These are phyloP conservation scores for Leishmania turanica DNA, from an alignment of 208 protist species.

Conservation along the genomic window DNA sequence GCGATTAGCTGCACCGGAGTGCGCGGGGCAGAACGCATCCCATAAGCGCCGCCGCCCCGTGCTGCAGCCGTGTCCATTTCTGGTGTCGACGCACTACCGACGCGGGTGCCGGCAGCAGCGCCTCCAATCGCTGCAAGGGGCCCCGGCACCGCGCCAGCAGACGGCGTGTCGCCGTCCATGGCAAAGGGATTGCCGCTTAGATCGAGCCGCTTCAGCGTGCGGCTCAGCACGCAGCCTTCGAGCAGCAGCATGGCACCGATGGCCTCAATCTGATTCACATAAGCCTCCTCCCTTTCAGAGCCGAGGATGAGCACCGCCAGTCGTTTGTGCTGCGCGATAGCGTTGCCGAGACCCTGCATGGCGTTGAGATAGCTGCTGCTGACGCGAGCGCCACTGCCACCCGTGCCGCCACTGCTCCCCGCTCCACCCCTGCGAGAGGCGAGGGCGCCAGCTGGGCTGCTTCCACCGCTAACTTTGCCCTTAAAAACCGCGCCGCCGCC, in stretches of 20 bases:
- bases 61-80: background rate
- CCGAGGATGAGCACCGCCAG: constrained; percentile 81
- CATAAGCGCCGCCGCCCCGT: constrained; percentile 1
- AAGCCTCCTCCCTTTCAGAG: constrained; percentile 57
- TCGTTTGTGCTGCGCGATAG: constrained; percentile 68
- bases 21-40: constrained; percentile 8
- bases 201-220: constrained; percentile 70
- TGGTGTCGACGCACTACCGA: background rate
- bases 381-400: constrained; percentile 1
- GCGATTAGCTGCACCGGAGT: constrained; percentile 70
- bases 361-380: constrained; percentile 39
- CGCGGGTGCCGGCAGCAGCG: constrained; percentile 1
- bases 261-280: constrained; percentile 76
- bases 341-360: constrained; percentile 58
- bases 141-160: background rate
- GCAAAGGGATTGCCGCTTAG: constrained; percentile 72
- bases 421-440: background rate
- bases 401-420: background rate
- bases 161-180: background rate
- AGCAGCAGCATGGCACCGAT: constrained; percentile 59
- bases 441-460: background rate
- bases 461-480: background rate
- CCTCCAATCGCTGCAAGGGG: background rate
- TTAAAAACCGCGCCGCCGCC: background rate
- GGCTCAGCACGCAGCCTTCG: constrained; percentile 76